Percentiles rank a stretch among this genome's conserved stretches.
These are phyloP conservation scores for Cytospora schulzeri DNA, from an alignment of 2,329 filamentous ascomycete genomes.

Conservation along the genomic window DNA sequence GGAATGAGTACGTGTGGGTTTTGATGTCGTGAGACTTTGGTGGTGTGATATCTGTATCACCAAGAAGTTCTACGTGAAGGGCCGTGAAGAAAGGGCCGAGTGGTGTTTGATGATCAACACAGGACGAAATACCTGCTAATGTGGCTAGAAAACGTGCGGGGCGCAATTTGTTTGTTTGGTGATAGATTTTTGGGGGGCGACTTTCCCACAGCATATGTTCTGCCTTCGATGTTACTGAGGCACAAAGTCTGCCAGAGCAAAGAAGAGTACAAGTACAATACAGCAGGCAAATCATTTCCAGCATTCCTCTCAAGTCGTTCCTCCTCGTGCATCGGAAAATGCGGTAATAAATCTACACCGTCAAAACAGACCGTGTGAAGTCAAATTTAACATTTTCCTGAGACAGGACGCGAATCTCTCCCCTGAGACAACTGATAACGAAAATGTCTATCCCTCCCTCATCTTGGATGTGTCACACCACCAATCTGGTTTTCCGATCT, in stretches of 20 bases:
- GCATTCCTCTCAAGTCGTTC: background rate
- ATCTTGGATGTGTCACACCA: background rate
- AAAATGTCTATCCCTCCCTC: background rate
- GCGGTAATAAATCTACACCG: background rate
- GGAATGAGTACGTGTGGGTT: background rate
- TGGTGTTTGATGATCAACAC: background rate
- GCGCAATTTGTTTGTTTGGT: constrained; percentile 7
- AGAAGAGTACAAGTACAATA: background rate
- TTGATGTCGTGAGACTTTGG: background rate
- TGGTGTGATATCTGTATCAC: background rate
- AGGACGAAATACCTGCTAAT: background rate
- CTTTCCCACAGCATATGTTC: background rate
- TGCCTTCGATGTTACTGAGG: background rate
- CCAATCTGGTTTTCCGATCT: background rate
- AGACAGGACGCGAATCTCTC: background rate
- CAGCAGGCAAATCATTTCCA: background rate
- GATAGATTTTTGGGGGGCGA: constrained; percentile 15
- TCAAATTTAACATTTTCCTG: background rate
- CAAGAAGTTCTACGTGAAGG: background rate
- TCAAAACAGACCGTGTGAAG: background rate
- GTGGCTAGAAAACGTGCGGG: constrained; percentile 11
- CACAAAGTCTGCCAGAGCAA: background rate
- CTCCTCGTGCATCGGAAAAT: background rate
- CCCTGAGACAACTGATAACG: background rate
- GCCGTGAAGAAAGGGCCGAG: background rate